phyloP scores from a whole-genome alignment of 2,329 filamentous ascomycete species.

The Pseudogymnoascus sp. region DNA sequence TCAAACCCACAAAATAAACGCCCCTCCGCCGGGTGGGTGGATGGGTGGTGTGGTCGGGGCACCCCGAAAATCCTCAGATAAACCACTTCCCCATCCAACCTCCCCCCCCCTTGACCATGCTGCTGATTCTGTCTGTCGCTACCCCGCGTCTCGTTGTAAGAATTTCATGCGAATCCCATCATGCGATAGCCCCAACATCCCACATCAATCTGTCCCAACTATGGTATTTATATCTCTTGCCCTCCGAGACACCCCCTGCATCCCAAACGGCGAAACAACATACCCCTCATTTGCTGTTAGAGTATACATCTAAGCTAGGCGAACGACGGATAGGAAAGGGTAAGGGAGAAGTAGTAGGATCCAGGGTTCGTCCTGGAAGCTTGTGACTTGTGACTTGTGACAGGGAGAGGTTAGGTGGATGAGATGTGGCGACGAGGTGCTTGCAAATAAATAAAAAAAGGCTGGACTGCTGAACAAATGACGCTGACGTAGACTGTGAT shows the following conservation, averaged over 20 bases:
- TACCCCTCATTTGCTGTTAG: conserved; percentile 4
- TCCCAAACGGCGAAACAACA: not conserved
- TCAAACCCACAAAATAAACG: conserved; percentile 1
- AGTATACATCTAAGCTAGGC: conserved; percentile 7
- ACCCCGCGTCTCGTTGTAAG: not conserved
- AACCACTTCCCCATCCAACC: no score
- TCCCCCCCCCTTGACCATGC: not conserved
- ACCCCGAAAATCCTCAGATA: not conserved
- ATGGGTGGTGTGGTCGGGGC: not conserved
- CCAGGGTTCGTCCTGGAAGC: conserved; percentile 3
- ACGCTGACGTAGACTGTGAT: not conserved
- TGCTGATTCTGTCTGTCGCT: not conserved
- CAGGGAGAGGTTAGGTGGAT: not conserved
- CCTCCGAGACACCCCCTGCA: not conserved
- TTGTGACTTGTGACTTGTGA: not conserved
- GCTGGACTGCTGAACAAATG: not conserved
- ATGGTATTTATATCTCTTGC: not conserved
- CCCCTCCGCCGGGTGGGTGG: not conserved
- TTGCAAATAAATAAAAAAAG: not conserved
- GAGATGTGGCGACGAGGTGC: not conserved
- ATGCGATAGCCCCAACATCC: not conserved
- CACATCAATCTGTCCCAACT: not conserved
- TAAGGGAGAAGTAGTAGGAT: conserved; percentile 4
- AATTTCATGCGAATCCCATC: not conserved
- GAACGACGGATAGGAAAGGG: not conserved